phyloP scores from a whole-genome alignment of 768 basidiomycete genomes.

The Rhizopogon rudus region DNA sequence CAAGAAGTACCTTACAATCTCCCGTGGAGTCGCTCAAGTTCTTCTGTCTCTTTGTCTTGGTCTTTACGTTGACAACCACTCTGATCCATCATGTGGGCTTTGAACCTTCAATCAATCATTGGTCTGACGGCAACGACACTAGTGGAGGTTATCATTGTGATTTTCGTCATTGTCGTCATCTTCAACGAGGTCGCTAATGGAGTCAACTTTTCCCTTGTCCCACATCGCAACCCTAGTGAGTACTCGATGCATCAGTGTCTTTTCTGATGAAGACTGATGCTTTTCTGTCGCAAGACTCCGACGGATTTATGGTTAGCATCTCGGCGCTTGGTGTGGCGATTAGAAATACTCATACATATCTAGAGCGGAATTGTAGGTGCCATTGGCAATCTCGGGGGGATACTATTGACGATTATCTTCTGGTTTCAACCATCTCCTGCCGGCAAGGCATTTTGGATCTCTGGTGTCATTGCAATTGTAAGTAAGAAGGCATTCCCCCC shows the following conservation, averaged over 20 bases:
- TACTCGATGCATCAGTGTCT: constrained; percentile 8
- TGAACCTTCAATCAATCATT: neutral
- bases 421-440: constrained; percentile 35
- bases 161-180: constrained; percentile 34
- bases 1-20: constrained; percentile 45
- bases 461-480: constrained; percentile 37
- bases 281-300: constrained; percentile 11
- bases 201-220: constrained; percentile 45
- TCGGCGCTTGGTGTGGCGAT: neutral
- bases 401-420: constrained; percentile 45
- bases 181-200: constrained; percentile 43
- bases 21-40: constrained; percentile 41
- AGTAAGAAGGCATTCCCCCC: neutral
- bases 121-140: neutral
- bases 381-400: constrained; percentile 39
- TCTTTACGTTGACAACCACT: constrained; percentile 30
- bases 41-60: constrained; percentile 40
- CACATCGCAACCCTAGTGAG: constrained; percentile 42
- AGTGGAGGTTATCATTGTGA: constrained; percentile 32
- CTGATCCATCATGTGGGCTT: constrained; percentile 15
- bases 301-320: constrained; percentile 30
- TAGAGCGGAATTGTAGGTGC: constrained; percentile 35
- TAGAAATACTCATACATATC: neutral
- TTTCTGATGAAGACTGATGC: neutral
- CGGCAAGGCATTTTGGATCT: constrained; percentile 44